Evolutionary conservation across 1,284 basidiomycete genomes (phyloP), one percentile per base, ranked within the genome.

Genomic region (Peniophora sp.): DNA sequence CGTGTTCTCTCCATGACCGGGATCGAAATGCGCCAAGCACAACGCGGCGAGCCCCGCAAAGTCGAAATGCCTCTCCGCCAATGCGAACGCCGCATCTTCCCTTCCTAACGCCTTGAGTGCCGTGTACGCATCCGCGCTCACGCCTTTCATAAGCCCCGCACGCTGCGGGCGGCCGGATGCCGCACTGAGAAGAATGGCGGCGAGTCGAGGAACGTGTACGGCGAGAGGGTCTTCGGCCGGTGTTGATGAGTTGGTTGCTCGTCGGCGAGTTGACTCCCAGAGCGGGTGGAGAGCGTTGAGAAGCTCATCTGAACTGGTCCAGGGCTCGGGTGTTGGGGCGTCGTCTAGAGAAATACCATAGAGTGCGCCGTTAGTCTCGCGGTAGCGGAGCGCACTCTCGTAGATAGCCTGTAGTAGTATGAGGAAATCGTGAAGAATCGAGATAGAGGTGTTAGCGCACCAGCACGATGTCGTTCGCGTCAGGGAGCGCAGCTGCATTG

Each of bases 1-100:
- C 52, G 79, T 77, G 62, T 92, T 81, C 5, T 32, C 27, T 32
- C 27, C 27, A 32, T 32, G 27, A 32, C 27, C 27, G 6, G 27
- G 27, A 12, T 32, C 27, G 27, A 32, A 32, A 12, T 32, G 27
- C 27, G 27, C 27, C 12, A 32, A 12, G 65, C 89, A 93, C 3
- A 97, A 75, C 41, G 85, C 80, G 18, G 88, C 91, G 9, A 97
- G 76, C 35, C 82, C 89, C 12, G 78, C 72, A 69, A 89, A 97
- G 64, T 97, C 93, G 22, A 75, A 75, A 63, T 94, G 93, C 56
- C 86, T 75, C 60, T 96, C 92, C 2, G 93, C 92, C 1, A 97
- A 77, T 6, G 72, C 65, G 64, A 92, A 94, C 0, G 92, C 92
- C 47, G 82, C 70, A 34, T 79, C 73, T 12, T 32, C 27, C 27